These are phyloP conservation scores for Daedaleopsis sinensis DNA, from an alignment of 768 basidiomycete genomes.

Conservation along the genomic window DNA sequence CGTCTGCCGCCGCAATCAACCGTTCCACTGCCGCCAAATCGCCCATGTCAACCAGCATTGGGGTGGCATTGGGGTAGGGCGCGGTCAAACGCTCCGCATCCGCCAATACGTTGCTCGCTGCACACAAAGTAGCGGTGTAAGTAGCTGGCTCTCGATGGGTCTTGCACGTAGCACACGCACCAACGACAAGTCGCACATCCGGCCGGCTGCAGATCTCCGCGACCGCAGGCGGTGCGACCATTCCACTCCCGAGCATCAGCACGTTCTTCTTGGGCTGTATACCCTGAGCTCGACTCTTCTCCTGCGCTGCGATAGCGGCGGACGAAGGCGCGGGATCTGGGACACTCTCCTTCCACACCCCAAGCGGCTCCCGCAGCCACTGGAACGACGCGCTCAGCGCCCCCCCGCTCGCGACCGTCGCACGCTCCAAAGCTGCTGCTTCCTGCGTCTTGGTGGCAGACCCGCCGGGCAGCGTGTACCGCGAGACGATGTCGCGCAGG, in stretches of 20 bases:
- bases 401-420: too few relatives aligned
- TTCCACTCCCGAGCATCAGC: constrained; percentile 89
- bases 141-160: neutral
- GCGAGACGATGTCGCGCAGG: too few relatives aligned
- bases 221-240: constrained; percentile 91
- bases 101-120: constrained; percentile 71
- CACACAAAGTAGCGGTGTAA: neutral
- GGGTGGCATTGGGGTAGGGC: constrained; percentile 53
- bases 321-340: too few relatives aligned
- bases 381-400: too few relatives aligned
- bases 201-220: constrained; percentile 64
- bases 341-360: too few relatives aligned
- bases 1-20: constrained; percentile 67
- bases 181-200: constrained; percentile 75
- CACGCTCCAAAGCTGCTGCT: too few relatives aligned
- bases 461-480: too few relatives aligned
- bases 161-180: constrained; percentile 48
- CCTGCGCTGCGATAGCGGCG: too few relatives aligned
- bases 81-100: constrained; percentile 58
- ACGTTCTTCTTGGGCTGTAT: constrained; percentile 58
- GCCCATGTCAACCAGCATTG: constrained; percentile 61
- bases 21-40: constrained; percentile 47
- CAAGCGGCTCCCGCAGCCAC: too few relatives aligned
- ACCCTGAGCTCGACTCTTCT: neutral
- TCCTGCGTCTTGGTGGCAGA: too few relatives aligned